Conservation (phyloP, 2,329 filamentous ascomycete species). For the Neocatenulostroma microsporum region DNA sequence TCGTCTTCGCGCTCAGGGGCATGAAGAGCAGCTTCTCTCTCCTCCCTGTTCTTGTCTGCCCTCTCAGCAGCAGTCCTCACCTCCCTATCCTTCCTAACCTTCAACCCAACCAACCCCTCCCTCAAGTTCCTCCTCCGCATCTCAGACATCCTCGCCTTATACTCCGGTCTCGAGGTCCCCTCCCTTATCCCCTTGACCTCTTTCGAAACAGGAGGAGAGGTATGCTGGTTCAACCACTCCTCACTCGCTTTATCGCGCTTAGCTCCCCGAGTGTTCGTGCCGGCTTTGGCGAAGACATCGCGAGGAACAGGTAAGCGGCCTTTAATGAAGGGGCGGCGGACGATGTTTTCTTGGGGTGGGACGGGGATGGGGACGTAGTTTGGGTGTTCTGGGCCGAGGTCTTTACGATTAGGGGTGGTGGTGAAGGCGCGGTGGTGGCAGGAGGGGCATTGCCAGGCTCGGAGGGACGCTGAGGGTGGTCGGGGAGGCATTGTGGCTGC, state of each 20-base stretch:
- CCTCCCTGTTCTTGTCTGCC: slow-evolving; percentile 43
- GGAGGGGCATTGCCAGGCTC: slow-evolving; percentile 29
- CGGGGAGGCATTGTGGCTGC: slow-evolving; percentile 3
- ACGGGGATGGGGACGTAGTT: slow-evolving; percentile 75
- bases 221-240: slow-evolving; percentile 40
- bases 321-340: slow-evolving; percentile 49
- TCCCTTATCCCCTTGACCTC: background rate
- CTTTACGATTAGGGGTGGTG: slow-evolving; percentile 36
- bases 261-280: too few species aligned
- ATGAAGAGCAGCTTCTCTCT: slow-evolving; percentile 45
- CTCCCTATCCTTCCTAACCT: slow-evolving; percentile 51
- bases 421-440: slow-evolving; percentile 36
- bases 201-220: too few species aligned
- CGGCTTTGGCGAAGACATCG: slow-evolving; percentile 56
- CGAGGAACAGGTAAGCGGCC: slow-evolving; percentile 79
- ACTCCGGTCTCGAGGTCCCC: slow-evolving; percentile 34
- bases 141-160: slow-evolving; percentile 67
- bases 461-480: slow-evolving; percentile 13
- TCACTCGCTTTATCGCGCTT: slow-evolving; percentile 18
- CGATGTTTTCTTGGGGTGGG: slow-evolving; percentile 61
- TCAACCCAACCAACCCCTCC: slow-evolving; percentile 62
- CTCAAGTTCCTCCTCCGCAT: slow-evolving; percentile 63
- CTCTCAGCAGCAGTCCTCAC: slow-evolving; percentile 31
- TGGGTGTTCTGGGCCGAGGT: slow-evolving; percentile 75
- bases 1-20: slow-evolving; percentile 70